phyloP scores from a whole-genome alignment of 2,329 filamentous ascomycete genomes.

The Hypocreales sp. region DNA sequence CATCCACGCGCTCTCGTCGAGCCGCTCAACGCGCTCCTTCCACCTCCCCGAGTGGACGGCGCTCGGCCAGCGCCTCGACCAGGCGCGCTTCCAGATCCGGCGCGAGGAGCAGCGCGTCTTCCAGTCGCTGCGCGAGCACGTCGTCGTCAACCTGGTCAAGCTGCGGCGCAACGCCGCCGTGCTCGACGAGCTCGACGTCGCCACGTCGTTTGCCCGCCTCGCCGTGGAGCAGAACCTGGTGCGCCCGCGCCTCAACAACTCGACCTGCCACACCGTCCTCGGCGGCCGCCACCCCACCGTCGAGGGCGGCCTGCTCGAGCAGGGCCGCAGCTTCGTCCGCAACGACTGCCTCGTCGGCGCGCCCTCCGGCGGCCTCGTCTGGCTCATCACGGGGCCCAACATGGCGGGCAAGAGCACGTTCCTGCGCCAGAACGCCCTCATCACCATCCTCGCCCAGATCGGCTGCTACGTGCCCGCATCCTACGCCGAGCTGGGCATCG shows the following conservation, averaged over 20 bases:
- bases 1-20: conserved; percentile 47
- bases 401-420: conserved; percentile 98
- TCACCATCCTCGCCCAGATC: conserved; percentile 83
- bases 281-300: conserved; percentile 88
- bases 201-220: conserved; percentile 68
- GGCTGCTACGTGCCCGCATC: conserved; percentile 86
- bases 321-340: conserved; percentile 66
- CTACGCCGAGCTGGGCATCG: conserved; percentile 72
- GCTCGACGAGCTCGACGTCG: conserved; percentile 84
- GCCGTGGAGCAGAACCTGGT: conserved; percentile 60
- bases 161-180: conserved; percentile 82
- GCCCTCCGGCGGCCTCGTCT: conserved; percentile 44
- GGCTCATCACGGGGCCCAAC: conserved; percentile 73
- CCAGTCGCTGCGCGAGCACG: conserved; percentile 52
- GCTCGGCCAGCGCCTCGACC: conserved; percentile 67
- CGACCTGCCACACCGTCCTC: conserved; percentile 56
- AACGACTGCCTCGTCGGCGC: conserved; percentile 78
- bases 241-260: conserved; percentile 55
- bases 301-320: conserved; percentile 62
- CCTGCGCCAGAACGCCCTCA: conserved; percentile 85
- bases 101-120: conserved; percentile 76
- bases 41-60: conserved; percentile 71
- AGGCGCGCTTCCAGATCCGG: conserved; percentile 61
- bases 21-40: conserved; percentile 73
- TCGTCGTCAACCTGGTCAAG: conserved; percentile 69